A percentile compares a stretch with the other conserved stretches of the same genome.
These are phyloP conservation scores for Arctostaphylos glauca DNA, from an alignment of 148 eudicot species.

Conservation along the genomic window DNA sequence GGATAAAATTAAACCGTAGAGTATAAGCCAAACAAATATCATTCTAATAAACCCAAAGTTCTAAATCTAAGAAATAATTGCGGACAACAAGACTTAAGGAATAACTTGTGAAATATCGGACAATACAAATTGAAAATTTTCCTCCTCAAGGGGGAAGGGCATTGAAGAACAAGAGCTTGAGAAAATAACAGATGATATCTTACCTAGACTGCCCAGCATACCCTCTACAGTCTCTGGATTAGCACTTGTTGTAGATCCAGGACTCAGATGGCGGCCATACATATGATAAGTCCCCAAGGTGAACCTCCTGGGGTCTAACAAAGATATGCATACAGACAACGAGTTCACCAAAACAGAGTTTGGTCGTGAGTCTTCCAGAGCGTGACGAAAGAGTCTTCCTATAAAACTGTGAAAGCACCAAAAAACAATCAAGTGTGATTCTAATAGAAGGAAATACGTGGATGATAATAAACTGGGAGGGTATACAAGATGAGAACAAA, in stretches of 20 bases:
- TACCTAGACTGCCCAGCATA: slow-evolving; percentile 87
- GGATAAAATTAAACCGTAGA: not conserved
- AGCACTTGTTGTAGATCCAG: slow-evolving; percentile 55
- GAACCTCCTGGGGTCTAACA: slow-evolving; percentile 86
- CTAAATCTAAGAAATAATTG: not conserved
- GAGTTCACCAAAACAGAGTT: slow-evolving; percentile 85
- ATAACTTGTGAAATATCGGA: not conserved
- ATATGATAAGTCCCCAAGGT: slow-evolving; percentile 66
- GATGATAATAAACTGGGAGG: not conserved
- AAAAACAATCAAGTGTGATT: slow-evolving; percentile 8
- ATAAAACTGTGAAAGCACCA: slow-evolving; percentile 56
- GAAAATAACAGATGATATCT: slow-evolving; percentile 17
- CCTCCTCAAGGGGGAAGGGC: not conserved
- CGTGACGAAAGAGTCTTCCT: slow-evolving; percentile 79
- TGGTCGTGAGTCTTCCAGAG: slow-evolving; percentile 87
- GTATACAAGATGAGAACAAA: not conserved
- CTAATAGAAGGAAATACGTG: slow-evolving; percentile 11
- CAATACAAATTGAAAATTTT: not conserved
- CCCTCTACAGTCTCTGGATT: slow-evolving; percentile 81
- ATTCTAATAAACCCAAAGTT: not conserved
- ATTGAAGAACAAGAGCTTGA: not conserved
- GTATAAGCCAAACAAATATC: not conserved
- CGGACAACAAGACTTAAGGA: not conserved
- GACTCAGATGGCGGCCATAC: slow-evolving; percentile 68
- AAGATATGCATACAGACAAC: slow-evolving; percentile 84